Evolutionary conservation across 106 monocot species (phyloP), one percentile per base, ranked within the genome.

Genomic region (Narthecium ossifragum): DNA sequence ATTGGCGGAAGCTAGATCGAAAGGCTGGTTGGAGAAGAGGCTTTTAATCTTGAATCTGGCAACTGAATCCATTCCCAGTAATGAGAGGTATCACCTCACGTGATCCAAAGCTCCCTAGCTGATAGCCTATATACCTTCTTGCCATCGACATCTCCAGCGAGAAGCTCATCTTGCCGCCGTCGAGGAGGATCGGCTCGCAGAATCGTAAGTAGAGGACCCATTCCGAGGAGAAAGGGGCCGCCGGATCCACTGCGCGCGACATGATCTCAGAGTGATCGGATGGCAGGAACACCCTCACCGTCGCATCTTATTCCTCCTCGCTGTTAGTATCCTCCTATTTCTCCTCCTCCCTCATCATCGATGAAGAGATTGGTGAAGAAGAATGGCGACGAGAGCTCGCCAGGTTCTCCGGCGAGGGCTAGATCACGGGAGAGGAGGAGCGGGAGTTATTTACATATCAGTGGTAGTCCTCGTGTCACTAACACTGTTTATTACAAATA

Each of bases 81-180:
- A 0, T 53, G n/a, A 0, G 74, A 66, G 37, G 60, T 60, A 47
- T 81, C 72, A 9, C 80, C 84, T 83, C 84, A 87, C 5, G 55
- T 37, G 53, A 92, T 87, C 10, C 1, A 11, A 20, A 92, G 77
- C 59, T 83, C 69, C 34, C 70, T 77, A 6, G 92, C 83, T 0
- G 80, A 75, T 28, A 92, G 8, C 77, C 80, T 74, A 69, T 58
- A 84, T 46, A 80, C 77, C 59, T 92, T 92, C 28, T 59, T 68
- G 8, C 87, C 87, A 59, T 92, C 27, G 57, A 68, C 43, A 46
- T 80, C 31, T 92, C 87, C 75, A 92, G 32, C 31, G 30, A 31
- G 70, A 92, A 92, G 51, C 82, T 86, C 70, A 53, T 66, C 9
- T 20, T 67, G 62, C 74, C 70, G 32, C 63, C 70, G 30, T 83